phyloP scores from a whole-genome alignment of 495 filamentous ascomycete species.

The Lasiosphaeria hispida region DNA sequence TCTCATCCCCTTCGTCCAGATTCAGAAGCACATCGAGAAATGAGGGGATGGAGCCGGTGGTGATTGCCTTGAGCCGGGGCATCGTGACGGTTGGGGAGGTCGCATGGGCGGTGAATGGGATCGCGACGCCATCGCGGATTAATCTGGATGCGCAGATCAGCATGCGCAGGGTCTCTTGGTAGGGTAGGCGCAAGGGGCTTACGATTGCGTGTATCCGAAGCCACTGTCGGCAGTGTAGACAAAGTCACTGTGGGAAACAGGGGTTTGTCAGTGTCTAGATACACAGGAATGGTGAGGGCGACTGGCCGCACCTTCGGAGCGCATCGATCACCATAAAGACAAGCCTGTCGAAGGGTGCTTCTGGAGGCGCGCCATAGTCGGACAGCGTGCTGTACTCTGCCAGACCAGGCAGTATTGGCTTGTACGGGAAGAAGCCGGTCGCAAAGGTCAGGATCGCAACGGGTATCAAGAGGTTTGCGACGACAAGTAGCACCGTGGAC shows the following conservation, averaged over 20 bases:
- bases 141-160: conserved; percentile 52
- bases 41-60: conserved; percentile 91
- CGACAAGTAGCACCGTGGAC: conserved; percentile 49
- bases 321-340: conserved; percentile 99
- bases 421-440: conserved; percentile 95
- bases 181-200: conserved; percentile 19
- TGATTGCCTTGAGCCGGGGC: conserved; percentile 96
- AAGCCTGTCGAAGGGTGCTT: conserved; percentile 77
- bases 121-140: conserved; percentile 74
- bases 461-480: conserved; percentile 75
- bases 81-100: conserved; percentile 96
- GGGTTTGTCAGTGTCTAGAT: background rate
- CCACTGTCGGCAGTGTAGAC: conserved; percentile 78
- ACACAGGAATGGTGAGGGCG: background rate
- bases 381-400: conserved; percentile 57
- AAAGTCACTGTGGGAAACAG: conserved; percentile 68
- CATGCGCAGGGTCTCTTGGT: background rate
- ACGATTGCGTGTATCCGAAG: conserved; percentile 92
- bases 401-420: conserved; percentile 82
- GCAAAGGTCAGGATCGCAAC: conserved; percentile 79
- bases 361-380: conserved; percentile 48
- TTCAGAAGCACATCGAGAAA: conserved; percentile 97
- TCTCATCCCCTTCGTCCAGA: conserved; percentile 89
- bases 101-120: conserved; percentile 96
- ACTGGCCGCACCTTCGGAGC: conserved; percentile 64